Evolutionary conservation across 768 basidiomycete genomes (phyloP).

Genomic region (Dioszegia crocea): DNA sequence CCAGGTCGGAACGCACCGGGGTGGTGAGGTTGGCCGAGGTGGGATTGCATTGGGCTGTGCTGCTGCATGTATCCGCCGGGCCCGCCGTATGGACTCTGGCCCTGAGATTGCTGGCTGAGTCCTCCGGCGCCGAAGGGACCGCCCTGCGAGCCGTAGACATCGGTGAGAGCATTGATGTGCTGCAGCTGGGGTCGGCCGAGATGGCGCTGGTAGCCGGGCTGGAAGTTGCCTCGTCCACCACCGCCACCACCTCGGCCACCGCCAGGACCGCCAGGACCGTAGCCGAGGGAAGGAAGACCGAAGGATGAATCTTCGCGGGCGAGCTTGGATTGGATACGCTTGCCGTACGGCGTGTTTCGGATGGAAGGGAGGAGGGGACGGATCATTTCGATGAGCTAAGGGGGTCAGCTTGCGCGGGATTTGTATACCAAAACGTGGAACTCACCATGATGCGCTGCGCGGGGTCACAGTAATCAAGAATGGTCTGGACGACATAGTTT

Average conservation of each 20-base stretch:
- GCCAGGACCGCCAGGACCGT: conserved; percentile 16
- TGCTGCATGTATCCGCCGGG: background rate
- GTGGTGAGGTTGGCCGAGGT: background rate
- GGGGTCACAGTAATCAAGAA: conserved; percentile 96
- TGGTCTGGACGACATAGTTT: conserved; percentile 95
- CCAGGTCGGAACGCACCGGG: conserved; percentile 1
- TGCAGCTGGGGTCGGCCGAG: conserved; percentile 48
- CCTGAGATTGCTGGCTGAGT: background rate
- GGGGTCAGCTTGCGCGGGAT: background rate
- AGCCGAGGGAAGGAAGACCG: conserved; percentile 16
- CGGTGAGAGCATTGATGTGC: conserved; percentile 50
- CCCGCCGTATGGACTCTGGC: background rate
- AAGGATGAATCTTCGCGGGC: conserved; percentile 77
- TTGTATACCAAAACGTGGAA: background rate
- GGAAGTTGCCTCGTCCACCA: conserved; percentile 18
- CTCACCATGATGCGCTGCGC: conserved; percentile 69
- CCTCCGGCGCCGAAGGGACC: conserved; percentile 27
- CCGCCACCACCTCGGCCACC: conserved; percentile 29
- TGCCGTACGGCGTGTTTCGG: conserved; percentile 98
- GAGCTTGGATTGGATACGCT: conserved; percentile 96
- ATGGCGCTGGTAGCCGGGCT: conserved; percentile 32
- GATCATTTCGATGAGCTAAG: conserved; percentile 83
- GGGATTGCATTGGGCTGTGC: conserved; percentile 6
- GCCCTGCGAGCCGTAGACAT: conserved; percentile 46
- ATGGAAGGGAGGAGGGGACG: conserved; percentile 97